These are phyloP conservation scores for Scortechinia acanthostroma DNA, from an alignment of 2,329 filamentous ascomycete species.

Conservation along the genomic window DNA sequence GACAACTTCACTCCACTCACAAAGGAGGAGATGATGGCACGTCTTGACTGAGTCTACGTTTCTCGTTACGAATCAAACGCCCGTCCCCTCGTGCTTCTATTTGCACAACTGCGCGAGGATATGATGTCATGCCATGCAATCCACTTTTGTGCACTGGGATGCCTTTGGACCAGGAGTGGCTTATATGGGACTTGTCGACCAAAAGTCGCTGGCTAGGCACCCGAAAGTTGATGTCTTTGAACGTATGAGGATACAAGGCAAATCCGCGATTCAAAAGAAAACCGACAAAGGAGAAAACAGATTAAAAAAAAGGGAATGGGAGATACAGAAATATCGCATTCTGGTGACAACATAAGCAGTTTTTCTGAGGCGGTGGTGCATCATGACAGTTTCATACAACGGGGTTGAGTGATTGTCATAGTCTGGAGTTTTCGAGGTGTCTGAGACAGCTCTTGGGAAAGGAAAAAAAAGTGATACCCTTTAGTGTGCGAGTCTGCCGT, in stretches of 20 bases:
- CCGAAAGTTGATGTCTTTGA: background rate
- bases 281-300: background rate
- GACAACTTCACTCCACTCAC: slow-evolving; percentile 86
- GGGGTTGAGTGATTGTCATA: background rate
- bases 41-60: slow-evolving; percentile 70
- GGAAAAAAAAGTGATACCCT: slow-evolving; percentile 3
- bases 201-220: background rate
- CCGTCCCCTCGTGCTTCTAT: background rate
- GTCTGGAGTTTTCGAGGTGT: slow-evolving; percentile 3
- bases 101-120: background rate
- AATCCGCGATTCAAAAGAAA: background rate
- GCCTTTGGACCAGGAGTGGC: background rate
- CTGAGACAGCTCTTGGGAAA: slow-evolving; percentile 1
- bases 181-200: no score
- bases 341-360: background rate
- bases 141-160: background rate
- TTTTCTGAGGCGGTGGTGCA: background rate
- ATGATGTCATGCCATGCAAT: background rate
- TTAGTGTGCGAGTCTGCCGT: background rate
- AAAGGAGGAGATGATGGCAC: slow-evolving; percentile 95
- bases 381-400: background rate
- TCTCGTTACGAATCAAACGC: background rate
- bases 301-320: background rate
- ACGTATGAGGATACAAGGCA: no score
- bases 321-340: background rate